Percentiles rank a stretch among this genome's conserved stretches.
Evolutionary conservation across 2,329 filamentous ascomycete species (phyloP).

Genomic region (Metarhizium brunneum): DNA sequence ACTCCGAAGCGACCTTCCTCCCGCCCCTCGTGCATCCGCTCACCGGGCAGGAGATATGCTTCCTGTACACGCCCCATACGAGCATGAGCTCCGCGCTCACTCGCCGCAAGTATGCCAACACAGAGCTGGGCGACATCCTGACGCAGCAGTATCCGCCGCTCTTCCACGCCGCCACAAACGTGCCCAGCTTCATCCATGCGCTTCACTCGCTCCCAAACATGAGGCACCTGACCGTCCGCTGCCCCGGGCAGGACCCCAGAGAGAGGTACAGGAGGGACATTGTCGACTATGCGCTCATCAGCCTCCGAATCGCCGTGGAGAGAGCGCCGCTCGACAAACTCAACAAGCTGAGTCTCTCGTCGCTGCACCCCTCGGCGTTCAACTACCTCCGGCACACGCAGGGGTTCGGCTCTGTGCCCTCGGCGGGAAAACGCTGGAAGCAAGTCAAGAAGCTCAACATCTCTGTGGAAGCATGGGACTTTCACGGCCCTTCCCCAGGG

Average conservation of each 20-base stretch:
- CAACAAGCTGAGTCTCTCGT: constrained; percentile 59
- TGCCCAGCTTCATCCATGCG: constrained; percentile 72
- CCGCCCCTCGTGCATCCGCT: constrained; percentile 73
- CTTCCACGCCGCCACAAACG: constrained; percentile 84
- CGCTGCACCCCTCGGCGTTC: constrained; percentile 66
- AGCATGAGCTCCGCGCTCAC: constrained; percentile 51
- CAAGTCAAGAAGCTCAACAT: constrained; percentile 69
- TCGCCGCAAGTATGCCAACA: constrained; percentile 69
- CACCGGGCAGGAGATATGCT: constrained; percentile 69
- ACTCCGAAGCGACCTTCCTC: constrained; percentile 69
- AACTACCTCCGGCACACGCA: constrained; percentile 67
- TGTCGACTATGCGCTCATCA: constrained; percentile 85
- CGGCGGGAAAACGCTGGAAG: constrained; percentile 62
- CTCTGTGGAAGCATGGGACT: constrained; percentile 62
- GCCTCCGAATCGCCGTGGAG: constrained; percentile 74
- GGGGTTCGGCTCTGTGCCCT: constrained; percentile 66
- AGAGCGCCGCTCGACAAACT: constrained; percentile 57
- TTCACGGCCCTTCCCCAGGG: constrained; percentile 47
- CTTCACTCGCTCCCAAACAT: constrained; percentile 61
- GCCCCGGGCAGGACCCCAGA: constrained; percentile 59
- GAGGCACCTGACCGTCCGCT: constrained; percentile 65
- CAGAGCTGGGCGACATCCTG: constrained; percentile 70
- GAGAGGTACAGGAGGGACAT: constrained; percentile 67
- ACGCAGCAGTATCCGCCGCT: constrained; percentile 81
- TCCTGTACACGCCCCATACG: constrained; percentile 72